Evolutionary conservation across 2,329 filamentous ascomycete genomes (phyloP), one percentile per base, ranked within the genome.

Genomic region (Juglanconis sp.): DNA sequence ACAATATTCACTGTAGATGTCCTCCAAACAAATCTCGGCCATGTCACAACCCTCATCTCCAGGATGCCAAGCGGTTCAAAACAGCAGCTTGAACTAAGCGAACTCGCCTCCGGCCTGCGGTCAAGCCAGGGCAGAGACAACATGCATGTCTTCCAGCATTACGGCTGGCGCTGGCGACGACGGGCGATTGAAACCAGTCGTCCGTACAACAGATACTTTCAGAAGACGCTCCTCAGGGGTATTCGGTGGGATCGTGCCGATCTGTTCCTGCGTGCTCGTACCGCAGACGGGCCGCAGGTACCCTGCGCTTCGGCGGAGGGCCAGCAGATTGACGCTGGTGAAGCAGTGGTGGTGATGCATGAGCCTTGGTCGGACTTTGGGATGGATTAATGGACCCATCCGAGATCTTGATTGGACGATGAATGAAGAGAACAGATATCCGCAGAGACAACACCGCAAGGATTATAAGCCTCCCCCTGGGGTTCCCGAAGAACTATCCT

Each of bases 311-410:
- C 24, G 9, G n/a, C 24, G 17, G 7, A 31, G 4, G 31, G 24
- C 24, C 46, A 42, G 53, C 48, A 31, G 6, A 24, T 35, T 32
- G 59, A 48, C n/a, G 17, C 11, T 30, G 60, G 46, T 8, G 56
- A 24, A 4, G 7, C 46, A 10, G 53, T 48, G 6, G 48, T 11
- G 40, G 48, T 38, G 31, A 17, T 53, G 31, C 60, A 62, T 17
- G 60, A 59, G 56, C 56, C 56, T 3, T 62, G 56, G 52, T 59
- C 56, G 8, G 60, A 62, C 30, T 62, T 59, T 35, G 52, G 47
- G 10, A 3, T 62, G 40, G 56, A 59, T n/a, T 59, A 40, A 56
- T 24, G 8, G 42, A 17, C 4, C 15, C 38, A 42, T 4, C 38
- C 38, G 38, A 24, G 24, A 4, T 13, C 5, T 42, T 11, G 10